Conservation (phyloP, 169 alveolate genomes). For the Amoebophrya sp. region DNA sequence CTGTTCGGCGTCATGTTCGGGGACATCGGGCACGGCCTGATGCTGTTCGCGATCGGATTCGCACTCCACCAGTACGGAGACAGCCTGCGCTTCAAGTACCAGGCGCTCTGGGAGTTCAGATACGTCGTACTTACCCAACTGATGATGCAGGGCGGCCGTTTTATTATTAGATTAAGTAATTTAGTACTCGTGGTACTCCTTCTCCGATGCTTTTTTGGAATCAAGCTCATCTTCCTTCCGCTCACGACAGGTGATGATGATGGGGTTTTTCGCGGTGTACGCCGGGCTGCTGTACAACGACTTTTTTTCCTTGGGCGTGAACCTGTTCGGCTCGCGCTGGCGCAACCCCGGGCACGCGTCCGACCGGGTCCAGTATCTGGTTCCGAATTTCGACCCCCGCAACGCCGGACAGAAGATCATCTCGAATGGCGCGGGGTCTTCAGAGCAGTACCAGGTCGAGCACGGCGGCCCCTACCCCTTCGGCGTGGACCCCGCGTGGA, state of each 20-base stretch:
- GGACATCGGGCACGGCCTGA: conserved; percentile 97
- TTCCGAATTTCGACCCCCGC: not conserved
- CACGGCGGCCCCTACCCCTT: conserved; percentile 84
- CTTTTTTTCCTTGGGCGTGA: conserved; percentile 74
- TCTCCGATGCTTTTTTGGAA: no score
- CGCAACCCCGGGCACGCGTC: no score
- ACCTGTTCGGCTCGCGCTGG: conserved; percentile 55
- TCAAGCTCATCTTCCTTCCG: not conserved
- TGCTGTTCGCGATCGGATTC: conserved; percentile 61
- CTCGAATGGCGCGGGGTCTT: no score
- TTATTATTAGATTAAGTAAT: no score
- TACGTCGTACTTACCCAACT: conserved; percentile 27
- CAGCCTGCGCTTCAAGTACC: not conserved
- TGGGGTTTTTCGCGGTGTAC: conserved; percentile 90
- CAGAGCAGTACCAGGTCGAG: no score
- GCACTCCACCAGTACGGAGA: not conserved
- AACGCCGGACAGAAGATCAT: not conserved
- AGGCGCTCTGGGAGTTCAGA: not conserved
- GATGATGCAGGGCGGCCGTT: no score
- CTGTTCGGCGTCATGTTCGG: conserved; percentile 99
- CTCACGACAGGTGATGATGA: conserved; percentile 69
- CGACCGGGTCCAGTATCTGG: not conserved
- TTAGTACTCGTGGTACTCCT: no score
- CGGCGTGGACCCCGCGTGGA: conserved; percentile 98
- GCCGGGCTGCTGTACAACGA: conserved; percentile 92